A percentile compares a stretch with the other conserved stretches of the same genome.
phyloP scores from a whole-genome alignment of 2,329 filamentous ascomycete genomes.

The Paecilomyces sp. region DNA sequence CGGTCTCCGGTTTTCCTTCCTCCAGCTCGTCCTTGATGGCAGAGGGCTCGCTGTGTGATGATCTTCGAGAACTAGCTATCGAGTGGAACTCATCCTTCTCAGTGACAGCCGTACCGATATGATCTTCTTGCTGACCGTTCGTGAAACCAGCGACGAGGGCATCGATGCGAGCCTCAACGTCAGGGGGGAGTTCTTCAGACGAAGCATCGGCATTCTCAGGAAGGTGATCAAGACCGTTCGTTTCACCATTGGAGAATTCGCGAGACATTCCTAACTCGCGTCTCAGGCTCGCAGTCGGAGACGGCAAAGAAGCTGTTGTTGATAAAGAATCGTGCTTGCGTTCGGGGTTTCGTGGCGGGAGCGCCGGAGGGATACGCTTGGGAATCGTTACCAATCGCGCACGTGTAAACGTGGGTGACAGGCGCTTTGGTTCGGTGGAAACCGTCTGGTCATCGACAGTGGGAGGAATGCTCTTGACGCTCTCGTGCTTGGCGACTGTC shows the following conservation, averaged over 20 bases:
- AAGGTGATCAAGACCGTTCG: slow-evolving; percentile 4
- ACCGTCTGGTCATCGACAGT: slow-evolving; percentile 39
- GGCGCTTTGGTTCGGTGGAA: slow-evolving; percentile 52
- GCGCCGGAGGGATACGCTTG: slow-evolving; percentile 68
- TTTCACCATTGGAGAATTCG: slow-evolving; percentile 9
- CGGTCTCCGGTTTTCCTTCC: not conserved
- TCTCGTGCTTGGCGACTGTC: slow-evolving; percentile 42
- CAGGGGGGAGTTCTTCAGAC: not conserved
- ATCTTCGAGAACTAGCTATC: slow-evolving; percentile 26
- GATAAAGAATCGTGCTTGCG: slow-evolving; percentile 18
- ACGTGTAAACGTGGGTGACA: slow-evolving; percentile 63
- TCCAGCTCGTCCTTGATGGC: not conserved
- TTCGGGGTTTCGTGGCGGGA: slow-evolving; percentile 66
- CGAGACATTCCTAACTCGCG: slow-evolving; percentile 12
- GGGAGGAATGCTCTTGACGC: slow-evolving; percentile 23
- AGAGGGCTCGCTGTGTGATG: slow-evolving; percentile 17
- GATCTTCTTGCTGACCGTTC: slow-evolving; percentile 15
- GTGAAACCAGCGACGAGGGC: slow-evolving; percentile 9
- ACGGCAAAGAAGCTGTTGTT: slow-evolving; percentile 15
- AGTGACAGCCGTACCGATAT: slow-evolving; percentile 7
- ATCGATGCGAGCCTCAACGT: not conserved
- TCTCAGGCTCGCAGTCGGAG: slow-evolving; percentile 15
- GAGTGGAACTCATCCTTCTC: slow-evolving; percentile 38
- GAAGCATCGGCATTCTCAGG: slow-evolving; percentile 10
- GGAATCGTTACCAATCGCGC: slow-evolving; percentile 79